phyloP scores from a whole-genome alignment of 2,329 filamentous ascomycete genomes.

The Aaosphaeria pasadenensis region DNA sequence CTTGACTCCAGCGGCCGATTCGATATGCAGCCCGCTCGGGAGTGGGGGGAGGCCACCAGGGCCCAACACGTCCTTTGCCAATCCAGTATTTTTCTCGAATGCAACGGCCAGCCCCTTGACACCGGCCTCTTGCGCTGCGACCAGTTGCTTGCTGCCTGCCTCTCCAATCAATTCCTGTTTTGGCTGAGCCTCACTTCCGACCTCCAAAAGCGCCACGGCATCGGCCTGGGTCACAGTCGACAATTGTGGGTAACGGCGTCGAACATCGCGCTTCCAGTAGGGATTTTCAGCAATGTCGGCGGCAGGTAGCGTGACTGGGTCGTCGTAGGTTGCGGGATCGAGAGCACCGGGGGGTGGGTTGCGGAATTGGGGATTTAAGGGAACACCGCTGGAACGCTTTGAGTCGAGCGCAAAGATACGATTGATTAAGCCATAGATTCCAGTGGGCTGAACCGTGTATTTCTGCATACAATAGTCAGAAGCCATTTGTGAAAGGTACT shows the following conservation, averaged over 20 bases:
- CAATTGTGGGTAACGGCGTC: slow-evolving; percentile 76
- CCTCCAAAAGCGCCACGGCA: slow-evolving; percentile 76
- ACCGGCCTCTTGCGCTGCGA: slow-evolving; percentile 72
- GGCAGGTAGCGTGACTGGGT: slow-evolving; percentile 80
- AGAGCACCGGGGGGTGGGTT: slow-evolving; percentile 75
- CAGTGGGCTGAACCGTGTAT: slow-evolving; percentile 88
- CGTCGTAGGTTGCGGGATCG: slow-evolving; percentile 71
- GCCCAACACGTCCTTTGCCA: slow-evolving; percentile 61
- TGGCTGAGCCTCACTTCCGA: slow-evolving; percentile 78
- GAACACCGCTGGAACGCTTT: slow-evolving; percentile 85
- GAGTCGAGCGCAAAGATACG: slow-evolving; percentile 76
- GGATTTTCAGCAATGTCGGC: slow-evolving; percentile 87
- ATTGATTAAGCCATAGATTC: slow-evolving; percentile 84
- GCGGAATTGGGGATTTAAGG: slow-evolving; percentile 89
- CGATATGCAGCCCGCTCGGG: slow-evolving; percentile 65
- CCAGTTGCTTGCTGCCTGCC: slow-evolving; percentile 69
- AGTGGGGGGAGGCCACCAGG: slow-evolving; percentile 81
- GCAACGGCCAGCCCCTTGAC: slow-evolving; percentile 67
- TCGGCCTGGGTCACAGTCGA: slow-evolving; percentile 82
- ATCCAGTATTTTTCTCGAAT: slow-evolving; percentile 63
- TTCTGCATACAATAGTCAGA: slow-evolving; percentile 58
- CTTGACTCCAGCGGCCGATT: slow-evolving; percentile 57
- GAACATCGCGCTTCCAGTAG: slow-evolving; percentile 92
- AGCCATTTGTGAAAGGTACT: neutral
- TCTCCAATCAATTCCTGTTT: slow-evolving; percentile 78